phyloP scores from a whole-genome alignment of 495 filamentous ascomycete genomes.

The Coniosporium apollinis region DNA sequence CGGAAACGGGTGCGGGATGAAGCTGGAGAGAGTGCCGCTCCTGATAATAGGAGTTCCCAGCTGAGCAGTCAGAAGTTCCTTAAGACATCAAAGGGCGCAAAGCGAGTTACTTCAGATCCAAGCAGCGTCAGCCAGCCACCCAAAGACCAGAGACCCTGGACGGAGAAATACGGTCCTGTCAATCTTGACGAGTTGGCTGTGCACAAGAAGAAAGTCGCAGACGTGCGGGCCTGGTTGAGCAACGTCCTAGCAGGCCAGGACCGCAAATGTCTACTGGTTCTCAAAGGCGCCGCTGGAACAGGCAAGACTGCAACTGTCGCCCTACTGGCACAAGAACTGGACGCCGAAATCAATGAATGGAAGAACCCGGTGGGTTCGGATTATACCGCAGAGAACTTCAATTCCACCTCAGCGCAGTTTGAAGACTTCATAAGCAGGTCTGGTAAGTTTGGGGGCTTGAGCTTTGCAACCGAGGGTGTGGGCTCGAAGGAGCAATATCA shows the following conservation, averaged over 20 bases:
- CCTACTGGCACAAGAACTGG: conserved; percentile 53
- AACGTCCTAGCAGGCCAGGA: conserved; percentile 46
- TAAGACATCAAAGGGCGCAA: conserved; percentile 13
- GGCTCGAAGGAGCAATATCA: background rate
- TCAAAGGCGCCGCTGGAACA: conserved; percentile 82
- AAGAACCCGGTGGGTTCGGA: conserved; percentile 55
- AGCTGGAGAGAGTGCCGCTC: background rate
- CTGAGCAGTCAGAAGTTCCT: conserved; percentile 23
- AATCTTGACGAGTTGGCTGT: conserved; percentile 73
- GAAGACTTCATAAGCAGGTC: conserved; percentile 76
- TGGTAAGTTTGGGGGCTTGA: conserved; percentile 58
- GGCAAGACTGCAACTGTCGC: conserved; percentile 83
- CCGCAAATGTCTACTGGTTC: conserved; percentile 47
- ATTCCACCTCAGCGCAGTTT: conserved; percentile 59
- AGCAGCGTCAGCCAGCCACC: conserved; percentile 8
- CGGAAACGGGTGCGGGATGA: conserved; percentile 12
- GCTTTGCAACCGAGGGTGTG: conserved; percentile 2
- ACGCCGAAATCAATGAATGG: conserved; percentile 74
- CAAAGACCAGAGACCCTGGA: conserved; percentile 51
- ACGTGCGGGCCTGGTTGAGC: conserved; percentile 69
- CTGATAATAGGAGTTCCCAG: conserved; percentile 2
- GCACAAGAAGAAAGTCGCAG: conserved; percentile 80
- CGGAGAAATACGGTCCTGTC: conserved; percentile 59
- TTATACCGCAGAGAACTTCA: conserved; percentile 36
- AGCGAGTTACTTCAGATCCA: too few relatives aligned